Evolutionary conservation across 441 rosid genomes (phyloP), one percentile per base, ranked within the genome.

Genomic region (Gossypium laxum): DNA sequence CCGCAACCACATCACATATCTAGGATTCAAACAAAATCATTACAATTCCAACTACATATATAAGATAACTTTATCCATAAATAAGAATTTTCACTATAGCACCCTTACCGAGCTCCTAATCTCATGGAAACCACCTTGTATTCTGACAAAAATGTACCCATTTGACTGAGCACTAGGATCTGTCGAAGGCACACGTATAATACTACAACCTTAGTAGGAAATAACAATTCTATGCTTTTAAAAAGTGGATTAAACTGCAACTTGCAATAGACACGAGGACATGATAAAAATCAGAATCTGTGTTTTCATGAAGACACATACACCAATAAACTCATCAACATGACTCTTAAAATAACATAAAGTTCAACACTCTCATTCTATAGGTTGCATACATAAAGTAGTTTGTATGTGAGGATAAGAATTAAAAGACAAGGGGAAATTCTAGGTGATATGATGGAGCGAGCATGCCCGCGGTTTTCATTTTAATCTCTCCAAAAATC

Each of bases 51-150:
- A 57, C 7, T 32, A 72, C 28, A 41, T 2, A 48, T 17, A 60
- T 70, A 58, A 21, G 8, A 58, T 3, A 22, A 15, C 2, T 57
- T 7, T 10, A 48, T 59, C 22, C 47, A 59, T 43, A 48, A 45
- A 21, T 38, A 11, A 5, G 17, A 61, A 56, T 61, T 48, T 18
- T 48, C 22, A 74, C 38, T 5, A 72, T 51, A 57, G 43, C 30
- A 75, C 76, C 24, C 91, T 81, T 79, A 94, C 99, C 88, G 99
- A 86, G 70, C 88, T 94, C 86, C 97, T 85, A 66, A 94, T 94
- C 83, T 94, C 98, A 76, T 90, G 98, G 71, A 94, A 94, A 79
- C 98, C 99, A 17, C 99, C 99, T 85, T 89, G 99, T 85, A 92
- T 89, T 77, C 96, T 87, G 57, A 89, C 98, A 81, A 94, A 94